phyloP scores from a whole-genome alignment of 768 basidiomycete genomes.

The Coprinopsis sp. region DNA sequence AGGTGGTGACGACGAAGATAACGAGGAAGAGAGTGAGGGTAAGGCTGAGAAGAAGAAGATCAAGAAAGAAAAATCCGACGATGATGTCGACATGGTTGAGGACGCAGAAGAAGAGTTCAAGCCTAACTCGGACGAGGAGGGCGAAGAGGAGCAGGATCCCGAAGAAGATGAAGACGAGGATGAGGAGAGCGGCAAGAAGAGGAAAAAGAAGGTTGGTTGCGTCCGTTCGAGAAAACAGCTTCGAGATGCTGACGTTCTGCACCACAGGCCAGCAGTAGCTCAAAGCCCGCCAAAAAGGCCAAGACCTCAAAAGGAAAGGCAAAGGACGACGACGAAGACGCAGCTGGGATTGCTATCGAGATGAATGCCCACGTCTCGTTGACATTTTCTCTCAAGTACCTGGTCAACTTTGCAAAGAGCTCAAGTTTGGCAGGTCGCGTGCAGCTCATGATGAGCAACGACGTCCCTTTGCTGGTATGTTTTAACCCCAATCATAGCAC shows the following conservation, averaged over 20 bases:
- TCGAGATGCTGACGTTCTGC: slow-evolving; percentile 6
- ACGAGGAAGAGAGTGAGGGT: slow-evolving; percentile 36
- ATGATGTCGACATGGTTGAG: slow-evolving; percentile 44
- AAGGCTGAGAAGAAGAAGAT: slow-evolving; percentile 39
- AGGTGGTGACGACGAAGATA: slow-evolving; percentile 28
- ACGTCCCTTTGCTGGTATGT: slow-evolving; percentile 82
- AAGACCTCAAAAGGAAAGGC: slow-evolving; percentile 50
- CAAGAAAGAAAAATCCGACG: slow-evolving; percentile 42
- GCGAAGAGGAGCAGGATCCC: slow-evolving; percentile 48
- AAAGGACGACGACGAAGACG: slow-evolving; percentile 47
- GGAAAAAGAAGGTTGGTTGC: slow-evolving; percentile 59
- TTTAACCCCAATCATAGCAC: background rate
- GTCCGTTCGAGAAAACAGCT: slow-evolving; percentile 3
- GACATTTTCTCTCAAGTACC: slow-evolving; percentile 95
- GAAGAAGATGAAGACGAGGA: slow-evolving; percentile 49
- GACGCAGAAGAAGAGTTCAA: slow-evolving; percentile 41
- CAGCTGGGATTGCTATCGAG: slow-evolving; percentile 63
- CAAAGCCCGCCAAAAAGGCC: slow-evolving; percentile 43
- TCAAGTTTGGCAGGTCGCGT: slow-evolving; percentile 67
- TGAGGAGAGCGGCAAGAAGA: slow-evolving; percentile 57
- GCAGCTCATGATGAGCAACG: slow-evolving; percentile 85
- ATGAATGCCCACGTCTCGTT: slow-evolving; percentile 89
- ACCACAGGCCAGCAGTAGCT: slow-evolving; percentile 29
- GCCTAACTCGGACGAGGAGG: slow-evolving; percentile 32
- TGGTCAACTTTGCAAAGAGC: slow-evolving; percentile 94